Evolutionary conservation across 495 filamentous ascomycete genomes (phyloP).

Genomic region (Neurospora sublineolata): DNA sequence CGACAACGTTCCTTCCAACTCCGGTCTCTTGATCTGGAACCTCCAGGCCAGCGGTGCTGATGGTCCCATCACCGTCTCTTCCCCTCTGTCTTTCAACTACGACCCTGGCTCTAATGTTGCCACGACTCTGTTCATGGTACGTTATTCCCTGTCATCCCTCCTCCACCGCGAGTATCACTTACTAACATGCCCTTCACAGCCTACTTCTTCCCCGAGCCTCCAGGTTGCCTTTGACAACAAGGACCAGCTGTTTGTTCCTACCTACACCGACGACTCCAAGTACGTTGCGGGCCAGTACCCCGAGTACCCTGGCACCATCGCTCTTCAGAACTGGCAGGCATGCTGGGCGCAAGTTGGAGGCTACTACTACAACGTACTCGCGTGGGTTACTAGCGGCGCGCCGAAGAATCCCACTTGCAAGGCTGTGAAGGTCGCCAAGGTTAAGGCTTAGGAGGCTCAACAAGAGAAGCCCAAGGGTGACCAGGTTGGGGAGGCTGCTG

Average conservation of each 20-base stretch:
- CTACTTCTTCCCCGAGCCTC: conserved; percentile 1
- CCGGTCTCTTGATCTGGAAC: conserved; percentile 32
- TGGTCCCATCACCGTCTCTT: conserved; percentile 22
- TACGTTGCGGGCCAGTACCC: conserved; percentile 10
- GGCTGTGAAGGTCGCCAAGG: conserved; percentile 28
- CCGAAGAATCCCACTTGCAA: conserved; percentile 48
- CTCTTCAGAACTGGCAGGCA: conserved; percentile 37
- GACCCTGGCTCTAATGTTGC: conserved; percentile 41
- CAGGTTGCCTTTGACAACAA: conserved; percentile 34
- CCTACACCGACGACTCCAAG: conserved; percentile 33
- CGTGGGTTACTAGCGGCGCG: conserved; percentile 33
- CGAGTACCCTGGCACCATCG: conserved; percentile 2
- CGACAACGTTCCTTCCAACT: conserved; percentile 12
- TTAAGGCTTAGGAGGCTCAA: neutral
- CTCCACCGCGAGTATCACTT: conserved; percentile 37
- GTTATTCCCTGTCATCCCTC: conserved; percentile 26
- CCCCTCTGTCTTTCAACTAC: conserved; percentile 29
- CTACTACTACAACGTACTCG: conserved; percentile 41
- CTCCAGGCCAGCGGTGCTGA: conserved; percentile 17
- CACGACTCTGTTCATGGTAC: conserved; percentile 21
- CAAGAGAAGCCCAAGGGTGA: neutral
- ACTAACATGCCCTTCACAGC: conserved; percentile 20
- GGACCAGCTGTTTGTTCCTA: conserved; percentile 30
- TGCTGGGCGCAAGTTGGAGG: conserved; percentile 39
- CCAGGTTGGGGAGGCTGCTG: neutral